phyloP scores from a whole-genome alignment of 2,329 filamentous ascomycete genomes.

The Pleoardoris graminearum region DNA sequence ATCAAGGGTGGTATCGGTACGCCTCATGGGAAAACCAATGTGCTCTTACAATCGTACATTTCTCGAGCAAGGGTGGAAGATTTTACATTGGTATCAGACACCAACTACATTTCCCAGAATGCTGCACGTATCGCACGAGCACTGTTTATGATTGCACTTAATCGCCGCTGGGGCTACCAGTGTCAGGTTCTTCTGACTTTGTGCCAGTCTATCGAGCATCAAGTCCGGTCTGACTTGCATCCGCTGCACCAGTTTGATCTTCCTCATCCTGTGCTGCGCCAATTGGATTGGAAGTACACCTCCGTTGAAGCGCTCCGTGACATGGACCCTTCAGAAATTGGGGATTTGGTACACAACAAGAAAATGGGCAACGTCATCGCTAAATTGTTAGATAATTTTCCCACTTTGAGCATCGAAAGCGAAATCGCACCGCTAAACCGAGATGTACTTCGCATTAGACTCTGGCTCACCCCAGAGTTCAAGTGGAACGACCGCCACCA shows the following conservation, averaged over 20 bases:
- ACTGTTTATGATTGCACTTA: conserved; percentile 95
- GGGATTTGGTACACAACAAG: conserved; percentile 86
- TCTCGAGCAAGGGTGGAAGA: conserved; percentile 86
- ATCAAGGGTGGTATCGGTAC: conserved; percentile 69
- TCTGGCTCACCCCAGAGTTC: conserved; percentile 87
- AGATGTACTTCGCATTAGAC: conserved; percentile 88
- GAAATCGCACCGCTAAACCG: conserved; percentile 95
- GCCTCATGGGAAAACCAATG: conserved; percentile 91
- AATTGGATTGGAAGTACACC: conserved; percentile 79
- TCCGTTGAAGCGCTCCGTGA: conserved; percentile 85
- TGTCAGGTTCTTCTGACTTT: conserved; percentile 88
- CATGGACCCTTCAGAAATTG: conserved; percentile 91
- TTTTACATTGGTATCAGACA: conserved; percentile 89
- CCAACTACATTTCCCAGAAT: conserved; percentile 94
- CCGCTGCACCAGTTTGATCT: conserved; percentile 95
- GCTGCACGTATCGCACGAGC: conserved; percentile 91
- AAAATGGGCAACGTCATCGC: conserved; percentile 81
- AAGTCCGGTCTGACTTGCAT: conserved; percentile 93
- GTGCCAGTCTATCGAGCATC: conserved; percentile 96
- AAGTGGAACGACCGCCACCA: conserved; percentile 92
- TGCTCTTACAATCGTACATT: conserved; percentile 91
- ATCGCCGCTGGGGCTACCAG: conserved; percentile 93
- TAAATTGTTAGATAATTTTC: conserved; percentile 85
- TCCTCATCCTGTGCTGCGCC: conserved; percentile 77
- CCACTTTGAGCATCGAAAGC: conserved; percentile 84